Evolutionary conservation across 108 stramenopile genomes (phyloP).

Genomic region (Nitzschia sp.): DNA sequence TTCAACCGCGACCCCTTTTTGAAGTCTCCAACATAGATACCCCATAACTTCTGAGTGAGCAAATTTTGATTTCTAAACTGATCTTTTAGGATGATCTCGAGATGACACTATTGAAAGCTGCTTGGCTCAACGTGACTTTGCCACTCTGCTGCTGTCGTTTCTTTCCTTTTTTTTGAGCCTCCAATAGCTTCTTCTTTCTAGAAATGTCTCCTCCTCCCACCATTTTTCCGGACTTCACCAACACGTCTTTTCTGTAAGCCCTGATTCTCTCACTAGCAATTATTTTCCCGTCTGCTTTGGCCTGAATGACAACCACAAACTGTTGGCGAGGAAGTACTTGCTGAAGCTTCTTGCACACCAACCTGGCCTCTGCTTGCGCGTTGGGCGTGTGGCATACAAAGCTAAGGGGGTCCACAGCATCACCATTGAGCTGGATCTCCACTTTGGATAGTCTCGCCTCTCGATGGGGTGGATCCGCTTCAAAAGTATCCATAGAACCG

Average conservation of each 20-base stretch:
- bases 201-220: conserved; percentile 97
- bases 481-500: conserved; percentile 72
- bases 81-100: conserved; percentile 19
- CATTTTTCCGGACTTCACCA: conserved; percentile 89
- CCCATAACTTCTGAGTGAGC: too few species aligned
- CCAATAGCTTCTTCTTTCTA: conserved; percentile 96
- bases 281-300: conserved; percentile 86
- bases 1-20: too few species aligned
- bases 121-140: conserved; percentile 91
- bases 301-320: conserved; percentile 98
- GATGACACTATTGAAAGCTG: conserved; percentile 93
- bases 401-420: conserved; percentile 87
- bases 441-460: conserved; percentile 89
- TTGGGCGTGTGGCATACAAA: conserved; percentile 88
- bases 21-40: too few species aligned
- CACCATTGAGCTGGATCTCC: conserved; percentile 92
- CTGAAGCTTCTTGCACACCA: conserved; percentile 89
- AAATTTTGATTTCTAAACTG: not conserved
- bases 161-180: conserved; percentile 98
- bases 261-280: conserved; percentile 80
- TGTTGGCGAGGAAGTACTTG: conserved; percentile 93
- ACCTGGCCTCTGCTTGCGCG: conserved; percentile 72
- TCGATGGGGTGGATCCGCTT: conserved; percentile 63
- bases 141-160: conserved; percentile 92
- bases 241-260: conserved; percentile 96